Evolutionary conservation across 2,329 filamentous ascomycete species (phyloP).

Genomic region (Cryphonectria japonica): DNA sequence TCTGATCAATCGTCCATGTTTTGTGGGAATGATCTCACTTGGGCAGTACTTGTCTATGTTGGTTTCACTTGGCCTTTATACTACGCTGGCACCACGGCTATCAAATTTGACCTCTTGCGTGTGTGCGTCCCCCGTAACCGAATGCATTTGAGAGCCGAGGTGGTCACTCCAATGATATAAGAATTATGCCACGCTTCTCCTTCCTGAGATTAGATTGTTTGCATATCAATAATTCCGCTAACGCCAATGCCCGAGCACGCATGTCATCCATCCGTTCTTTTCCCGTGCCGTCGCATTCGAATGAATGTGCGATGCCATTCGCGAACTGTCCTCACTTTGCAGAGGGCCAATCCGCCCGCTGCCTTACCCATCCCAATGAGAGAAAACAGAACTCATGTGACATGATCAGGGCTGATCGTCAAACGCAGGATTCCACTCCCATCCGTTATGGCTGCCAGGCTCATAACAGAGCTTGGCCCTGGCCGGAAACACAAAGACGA

Average conservation of each 20-base stretch:
- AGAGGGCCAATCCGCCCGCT: not conserved
- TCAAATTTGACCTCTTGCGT: no score
- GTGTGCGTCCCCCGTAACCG: not conserved
- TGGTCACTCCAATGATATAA: not conserved
- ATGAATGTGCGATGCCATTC: not conserved
- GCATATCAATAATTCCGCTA: not conserved
- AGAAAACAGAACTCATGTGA: not conserved
- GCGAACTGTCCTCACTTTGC: not conserved
- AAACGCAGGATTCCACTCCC: slow-evolving; percentile 24
- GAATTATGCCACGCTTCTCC: not conserved
- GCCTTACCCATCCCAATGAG: not conserved
- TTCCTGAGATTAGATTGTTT: not conserved
- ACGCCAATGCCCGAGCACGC: slow-evolving; percentile 1
- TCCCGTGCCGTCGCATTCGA: not conserved
- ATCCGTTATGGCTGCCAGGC: slow-evolving; percentile 11
- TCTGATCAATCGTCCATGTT: no score
- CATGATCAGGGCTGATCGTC: not conserved
- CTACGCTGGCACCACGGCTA: no score
- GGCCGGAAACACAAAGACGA: slow-evolving; percentile 17
- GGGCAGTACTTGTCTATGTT: no score
- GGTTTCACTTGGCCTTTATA: no score
- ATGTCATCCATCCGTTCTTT: not conserved
- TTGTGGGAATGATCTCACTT: no score
- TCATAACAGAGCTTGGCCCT: slow-evolving; percentile 20
- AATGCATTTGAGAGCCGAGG: not conserved